Base-by-base conservation (phyloP, 148 eudicot species). In the Agrostemma githago region DNA sequence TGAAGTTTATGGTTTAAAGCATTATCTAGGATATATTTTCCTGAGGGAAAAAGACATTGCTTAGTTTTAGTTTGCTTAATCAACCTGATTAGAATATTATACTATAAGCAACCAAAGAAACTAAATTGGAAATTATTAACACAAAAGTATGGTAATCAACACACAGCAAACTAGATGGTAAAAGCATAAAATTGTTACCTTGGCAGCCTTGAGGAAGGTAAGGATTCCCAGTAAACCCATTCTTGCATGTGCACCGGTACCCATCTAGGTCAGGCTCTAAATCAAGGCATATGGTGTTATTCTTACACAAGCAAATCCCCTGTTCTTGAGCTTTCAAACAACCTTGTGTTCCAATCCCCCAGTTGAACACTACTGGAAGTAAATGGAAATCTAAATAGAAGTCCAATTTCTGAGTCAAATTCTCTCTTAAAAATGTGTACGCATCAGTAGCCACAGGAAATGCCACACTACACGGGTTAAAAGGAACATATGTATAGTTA, bases 161-260 rank as follows among this genome's bases (percentile, higher is more conserved):
- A 43, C 6, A 4, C n/a, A n/a, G n/a, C n/a, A n/a, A n/a, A n/a
- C n/a, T n/a, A n/a, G n/a, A n/a, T n/a, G n/a, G n/a, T n/a, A n/a
- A n/a, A 3, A 26, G 0, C 12, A 4, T 16, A 34, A 34, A 2
- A 5, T 62, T 19, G 2, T 40, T 76, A 76, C 79, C 79, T 61
- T 4, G 8, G 73, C 79, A 76, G n/a, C 79, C 79, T 59, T 44
- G 17, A 11, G 73, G 79, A 68, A 76, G 79, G 37, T 76, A 76
- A 2, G 79, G 79, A 54, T 76, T 76, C 8, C 79, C 73, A 34
- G 15, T 8, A 34, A 16, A 76, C 4, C 79, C 79, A 26, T 26
- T 48, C 5, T 43, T 68, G 38, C 79, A 76, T 3, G 16, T 17
- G 39, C 79, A 76, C 16, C 73, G 60, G 69, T 76, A 76, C n/a